Evolutionary conservation across 169 alveolate species (phyloP), one percentile per base, ranked within the genome.

Genomic region (Eimeria necatrix): DNA sequence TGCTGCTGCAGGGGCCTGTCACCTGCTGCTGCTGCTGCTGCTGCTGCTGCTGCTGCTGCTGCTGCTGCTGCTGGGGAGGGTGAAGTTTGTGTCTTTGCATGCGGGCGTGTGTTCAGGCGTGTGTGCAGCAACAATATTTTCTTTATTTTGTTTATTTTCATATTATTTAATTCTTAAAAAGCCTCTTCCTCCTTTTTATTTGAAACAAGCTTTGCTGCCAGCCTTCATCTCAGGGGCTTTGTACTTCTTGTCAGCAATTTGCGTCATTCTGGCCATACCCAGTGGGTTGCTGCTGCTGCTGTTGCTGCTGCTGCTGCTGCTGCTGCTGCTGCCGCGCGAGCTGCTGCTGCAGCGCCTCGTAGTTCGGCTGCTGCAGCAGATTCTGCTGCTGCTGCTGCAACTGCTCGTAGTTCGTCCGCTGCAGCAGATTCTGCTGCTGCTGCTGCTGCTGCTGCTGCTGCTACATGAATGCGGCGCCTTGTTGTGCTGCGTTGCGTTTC

Each of bases 231-330:
- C 91, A 8, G 91, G 91, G 7, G 41, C 32, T n/a, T 60, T 84
- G 46, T 84, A 84, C 76, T 7, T 24, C 48, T 5, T 52, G 51
- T 61, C 91, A 1, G 53, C 73, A 14, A 46, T 84, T 8, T 61
- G 73, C 4, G 56, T 84, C 49, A 84, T 84, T 76, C 49, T 59
- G n/a, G 91, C 91, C 41, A 84, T 84, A 9, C 91, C 91, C 10
- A 10, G 78, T 68, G 24, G 20, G 78, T 24, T 24, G 12, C n/a
- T 22, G 10, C n/a, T n/a, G n/a, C n/a, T n/a, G n/a, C n/a, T n/a
- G n/a, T n/a, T n/a, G n/a, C n/a, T n/a, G n/a, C n/a, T n/a, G n/a
- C n/a, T n/a, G n/a, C n/a, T n/a, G n/a, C n/a, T n/a, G n/a, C n/a
- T n/a, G n/a, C n/a, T n/a, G n/a, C n/a, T n/a, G n/a, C n/a, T n/a